Evolutionary conservation across 805 yeast species (phyloP).

Genomic region (Lipomyces orientalis): DNA sequence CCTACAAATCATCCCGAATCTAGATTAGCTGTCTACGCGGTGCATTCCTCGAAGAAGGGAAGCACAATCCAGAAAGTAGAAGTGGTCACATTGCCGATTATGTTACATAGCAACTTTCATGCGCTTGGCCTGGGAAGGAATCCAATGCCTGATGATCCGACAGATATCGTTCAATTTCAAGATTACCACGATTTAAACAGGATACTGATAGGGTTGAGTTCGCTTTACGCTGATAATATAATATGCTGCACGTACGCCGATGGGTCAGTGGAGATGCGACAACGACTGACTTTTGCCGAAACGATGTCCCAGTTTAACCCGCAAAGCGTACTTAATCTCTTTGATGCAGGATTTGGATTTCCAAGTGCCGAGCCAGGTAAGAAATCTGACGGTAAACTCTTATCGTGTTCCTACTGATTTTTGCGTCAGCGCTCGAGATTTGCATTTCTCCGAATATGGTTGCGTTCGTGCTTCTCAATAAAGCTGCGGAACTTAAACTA

Average conservation of each 20-base stretch:
- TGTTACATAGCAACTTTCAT: slow-evolving; percentile 33
- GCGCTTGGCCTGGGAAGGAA: slow-evolving; percentile 28
- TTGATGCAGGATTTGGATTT: slow-evolving; percentile 39
- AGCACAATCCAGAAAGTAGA: slow-evolving; percentile 26
- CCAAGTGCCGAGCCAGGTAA: slow-evolving; percentile 27
- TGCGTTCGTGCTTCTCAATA: slow-evolving; percentile 40
- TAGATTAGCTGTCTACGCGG: slow-evolving; percentile 23
- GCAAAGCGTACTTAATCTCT: slow-evolving; percentile 36
- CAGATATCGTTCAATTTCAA: slow-evolving; percentile 22
- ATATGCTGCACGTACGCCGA: slow-evolving; percentile 26
- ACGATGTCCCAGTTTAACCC: slow-evolving; percentile 12
- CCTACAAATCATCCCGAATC: slow-evolving; percentile 37
- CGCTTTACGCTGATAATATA: slow-evolving; percentile 22
- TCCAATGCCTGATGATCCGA: slow-evolving; percentile 25
- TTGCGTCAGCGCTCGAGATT: slow-evolving; percentile 31
- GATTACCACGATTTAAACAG: slow-evolving; percentile 13
- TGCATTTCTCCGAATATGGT: slow-evolving; percentile 46
- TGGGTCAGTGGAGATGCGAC: slow-evolving; percentile 33
- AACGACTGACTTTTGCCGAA: slow-evolving; percentile 17
- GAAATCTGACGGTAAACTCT: background rate
- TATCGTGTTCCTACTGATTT: background rate
- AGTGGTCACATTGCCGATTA: slow-evolving; percentile 27
- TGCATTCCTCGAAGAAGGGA: slow-evolving; percentile 18
- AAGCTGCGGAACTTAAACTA: slow-evolving; percentile 33
- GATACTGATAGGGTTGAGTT: slow-evolving; percentile 13